Percentiles rank a stretch among this genome's conserved stretches.
phyloP scores from a whole-genome alignment of 768 basidiomycete species.

The Rhizopogon rudus region DNA sequence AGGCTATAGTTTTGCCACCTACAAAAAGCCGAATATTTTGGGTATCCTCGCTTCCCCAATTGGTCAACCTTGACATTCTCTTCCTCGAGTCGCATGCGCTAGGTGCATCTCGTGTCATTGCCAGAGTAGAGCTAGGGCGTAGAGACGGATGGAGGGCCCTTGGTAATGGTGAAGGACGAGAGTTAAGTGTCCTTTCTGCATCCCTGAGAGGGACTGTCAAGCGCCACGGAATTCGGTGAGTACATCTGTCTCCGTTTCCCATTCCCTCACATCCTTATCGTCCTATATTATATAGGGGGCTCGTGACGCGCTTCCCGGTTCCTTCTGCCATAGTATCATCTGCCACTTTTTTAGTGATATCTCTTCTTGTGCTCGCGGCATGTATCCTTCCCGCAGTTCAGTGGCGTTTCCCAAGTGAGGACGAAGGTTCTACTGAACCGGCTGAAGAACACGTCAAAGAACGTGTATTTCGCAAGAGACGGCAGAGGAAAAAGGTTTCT shows the following conservation, averaged over 20 bases:
- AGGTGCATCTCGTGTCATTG: slow-evolving; percentile 43
- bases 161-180: slow-evolving; percentile 66
- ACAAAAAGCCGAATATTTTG: slow-evolving; percentile 23
- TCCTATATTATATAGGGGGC: slow-evolving; percentile 40
- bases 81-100: slow-evolving; percentile 53
- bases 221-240: slow-evolving; percentile 68
- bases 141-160: slow-evolving; percentile 67
- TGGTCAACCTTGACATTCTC: slow-evolving; percentile 46
- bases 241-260: neutral
- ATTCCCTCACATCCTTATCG: neutral
- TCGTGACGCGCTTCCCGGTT: slow-evolving; percentile 67
- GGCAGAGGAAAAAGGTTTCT: slow-evolving; percentile 14
- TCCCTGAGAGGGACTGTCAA: slow-evolving; percentile 56
- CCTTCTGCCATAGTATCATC: slow-evolving; percentile 44
- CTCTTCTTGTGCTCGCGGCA: slow-evolving; percentile 39
- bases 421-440: slow-evolving; percentile 2
- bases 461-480: slow-evolving; percentile 7
- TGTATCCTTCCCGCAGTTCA: slow-evolving; percentile 48
- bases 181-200: slow-evolving; percentile 63
- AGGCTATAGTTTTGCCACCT: slow-evolving; percentile 59
- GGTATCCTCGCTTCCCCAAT: slow-evolving; percentile 35
- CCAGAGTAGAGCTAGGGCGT: slow-evolving; percentile 70
- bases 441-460: slow-evolving; percentile 11
- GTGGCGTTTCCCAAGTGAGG: slow-evolving; percentile 16
- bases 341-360: slow-evolving; percentile 41